phyloP scores from a whole-genome alignment of 192 early-diverging fungal species.

The Podila clonocystis region DNA sequence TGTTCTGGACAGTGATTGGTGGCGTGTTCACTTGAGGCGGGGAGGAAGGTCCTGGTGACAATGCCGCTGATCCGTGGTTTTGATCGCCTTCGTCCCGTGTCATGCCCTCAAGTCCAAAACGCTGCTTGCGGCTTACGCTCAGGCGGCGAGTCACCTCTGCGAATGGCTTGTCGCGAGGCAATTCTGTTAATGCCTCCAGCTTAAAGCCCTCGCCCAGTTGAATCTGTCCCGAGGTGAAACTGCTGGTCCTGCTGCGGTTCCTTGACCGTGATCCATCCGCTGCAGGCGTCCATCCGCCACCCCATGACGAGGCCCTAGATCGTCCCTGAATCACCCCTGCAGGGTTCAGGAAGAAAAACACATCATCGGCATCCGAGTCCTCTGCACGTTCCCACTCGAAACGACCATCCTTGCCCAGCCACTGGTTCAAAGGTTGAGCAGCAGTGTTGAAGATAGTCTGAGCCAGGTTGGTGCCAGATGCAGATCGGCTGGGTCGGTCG shows the following conservation, averaged over 20 bases:
- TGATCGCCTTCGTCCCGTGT: slow-evolving; percentile 9
- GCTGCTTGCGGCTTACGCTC: slow-evolving; percentile 11
- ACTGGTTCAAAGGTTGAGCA: slow-evolving; percentile 47
- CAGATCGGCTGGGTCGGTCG: slow-evolving; percentile 24
- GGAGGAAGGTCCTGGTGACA: background rate
- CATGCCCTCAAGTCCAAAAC: slow-evolving; percentile 20
- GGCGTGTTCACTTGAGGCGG: background rate
- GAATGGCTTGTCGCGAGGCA: slow-evolving; percentile 39
- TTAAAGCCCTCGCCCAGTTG: slow-evolving; percentile 42
- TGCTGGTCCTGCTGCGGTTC: slow-evolving; percentile 52
- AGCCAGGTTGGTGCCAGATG: slow-evolving; percentile 10
- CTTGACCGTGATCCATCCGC: slow-evolving; percentile 44
- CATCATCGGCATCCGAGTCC: slow-evolving; percentile 61
- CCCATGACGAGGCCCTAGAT: slow-evolving; percentile 48
- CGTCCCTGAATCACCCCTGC: slow-evolving; percentile 39
- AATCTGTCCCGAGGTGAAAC: slow-evolving; percentile 38
- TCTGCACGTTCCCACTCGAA: slow-evolving; percentile 59
- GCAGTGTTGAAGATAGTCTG: slow-evolving; percentile 12
- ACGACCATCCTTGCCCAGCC: slow-evolving; percentile 55
- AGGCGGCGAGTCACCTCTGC: slow-evolving; percentile 24
- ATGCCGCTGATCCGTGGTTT: background rate
- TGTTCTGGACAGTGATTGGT: slow-evolving; percentile 1
- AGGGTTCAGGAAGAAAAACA: slow-evolving; percentile 57
- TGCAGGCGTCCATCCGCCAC: slow-evolving; percentile 32
- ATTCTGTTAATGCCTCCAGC: slow-evolving; percentile 56